Percentiles rank a stretch among this genome's conserved stretches.
Evolutionary conservation across 495 filamentous ascomycete species (phyloP).

Genomic region (Hypoxylon lienhwacheense): DNA sequence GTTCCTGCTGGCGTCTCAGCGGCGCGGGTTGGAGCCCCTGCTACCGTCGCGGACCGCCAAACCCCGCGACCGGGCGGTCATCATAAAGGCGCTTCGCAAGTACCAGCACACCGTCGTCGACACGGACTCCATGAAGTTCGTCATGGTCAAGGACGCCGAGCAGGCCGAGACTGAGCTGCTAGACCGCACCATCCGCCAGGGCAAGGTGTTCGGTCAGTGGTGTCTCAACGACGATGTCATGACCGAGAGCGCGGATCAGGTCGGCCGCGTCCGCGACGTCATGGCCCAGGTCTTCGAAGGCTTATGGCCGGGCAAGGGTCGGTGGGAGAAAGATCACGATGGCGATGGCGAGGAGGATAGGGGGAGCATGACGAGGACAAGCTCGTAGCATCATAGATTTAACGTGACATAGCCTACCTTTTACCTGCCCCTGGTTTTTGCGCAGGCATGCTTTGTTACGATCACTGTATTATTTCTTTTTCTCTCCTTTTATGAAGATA

Average conservation of each 20-base stretch:
- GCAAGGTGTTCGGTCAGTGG: slow-evolving; percentile 43
- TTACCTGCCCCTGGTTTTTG: no score
- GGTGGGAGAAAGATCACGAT: slow-evolving; percentile 22
- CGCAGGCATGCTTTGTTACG: slow-evolving; percentile 14
- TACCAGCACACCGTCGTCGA: slow-evolving; percentile 47
- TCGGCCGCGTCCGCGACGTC: slow-evolving; percentile 29
- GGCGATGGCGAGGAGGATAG: not conserved
- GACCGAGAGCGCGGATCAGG: slow-evolving; percentile 36
- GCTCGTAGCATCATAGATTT: no score
- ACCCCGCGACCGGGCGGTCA: slow-evolving; percentile 35
- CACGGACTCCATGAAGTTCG: slow-evolving; percentile 46
- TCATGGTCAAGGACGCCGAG: slow-evolving; percentile 51
- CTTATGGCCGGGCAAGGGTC: slow-evolving; percentile 24
- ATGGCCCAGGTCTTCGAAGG: slow-evolving; percentile 29
- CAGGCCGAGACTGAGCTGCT: slow-evolving; percentile 45
- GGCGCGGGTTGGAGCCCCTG: slow-evolving; percentile 40
- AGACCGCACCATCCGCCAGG: slow-evolving; percentile 38
- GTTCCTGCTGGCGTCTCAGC: slow-evolving; percentile 40
- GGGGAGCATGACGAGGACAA: no score
- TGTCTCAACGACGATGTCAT: slow-evolving; percentile 50
- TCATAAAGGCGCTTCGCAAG: slow-evolving; percentile 45
- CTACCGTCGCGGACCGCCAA: slow-evolving; percentile 36
- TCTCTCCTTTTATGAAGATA: no score
- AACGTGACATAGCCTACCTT: no score
- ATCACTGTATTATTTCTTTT: slow-evolving; percentile 23